A percentile compares a stretch with the other conserved stretches of the same genome.
phyloP scores from a whole-genome alignment of 2,329 filamentous ascomycete genomes.

The Uncinocarpus reesii region DNA sequence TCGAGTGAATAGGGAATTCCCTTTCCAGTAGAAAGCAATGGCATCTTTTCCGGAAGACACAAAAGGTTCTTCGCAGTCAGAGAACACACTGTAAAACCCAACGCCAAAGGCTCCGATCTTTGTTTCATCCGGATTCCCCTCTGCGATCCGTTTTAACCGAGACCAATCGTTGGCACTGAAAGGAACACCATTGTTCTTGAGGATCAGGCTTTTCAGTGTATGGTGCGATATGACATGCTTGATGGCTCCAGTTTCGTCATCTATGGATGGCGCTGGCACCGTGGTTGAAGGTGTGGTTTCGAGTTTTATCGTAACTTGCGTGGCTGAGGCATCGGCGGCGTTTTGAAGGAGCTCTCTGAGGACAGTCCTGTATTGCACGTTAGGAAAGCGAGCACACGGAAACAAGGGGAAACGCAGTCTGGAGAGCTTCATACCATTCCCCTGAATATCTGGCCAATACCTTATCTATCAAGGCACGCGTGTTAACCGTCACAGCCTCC shows the following conservation, averaged over 20 bases:
- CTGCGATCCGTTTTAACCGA: slow-evolving; percentile 89
- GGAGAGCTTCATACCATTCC: slow-evolving; percentile 61
- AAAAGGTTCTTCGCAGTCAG: slow-evolving; percentile 95
- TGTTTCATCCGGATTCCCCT: slow-evolving; percentile 96
- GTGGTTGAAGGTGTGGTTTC: slow-evolving; percentile 77
- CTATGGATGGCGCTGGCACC: slow-evolving; percentile 57
- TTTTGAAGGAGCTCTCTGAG: slow-evolving; percentile 94
- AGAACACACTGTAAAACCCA: slow-evolving; percentile 96
- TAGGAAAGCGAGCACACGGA: not conserved
- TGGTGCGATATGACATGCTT: slow-evolving; percentile 79
- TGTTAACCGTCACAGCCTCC: slow-evolving; percentile 96
- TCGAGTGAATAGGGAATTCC: slow-evolving; percentile 90
- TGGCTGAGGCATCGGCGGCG: slow-evolving; percentile 90
- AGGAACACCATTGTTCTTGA: slow-evolving; percentile 81
- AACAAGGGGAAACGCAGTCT: not conserved
- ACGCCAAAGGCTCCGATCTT: slow-evolving; percentile 99
- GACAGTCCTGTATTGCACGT: slow-evolving; percentile 40
- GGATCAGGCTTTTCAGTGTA: slow-evolving; percentile 74
- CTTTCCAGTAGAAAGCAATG: slow-evolving; percentile 99
- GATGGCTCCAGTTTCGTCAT: slow-evolving; percentile 59
- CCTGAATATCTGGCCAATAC: slow-evolving; percentile 92
- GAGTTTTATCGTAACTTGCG: slow-evolving; percentile 79
- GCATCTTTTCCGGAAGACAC: slow-evolving; percentile 84
- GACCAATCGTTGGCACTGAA: slow-evolving; percentile 90
- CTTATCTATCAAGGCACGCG: slow-evolving; percentile 91